phyloP scores from a whole-genome alignment of 2,329 filamentous ascomycete species.

The Thelonectria rubi region DNA sequence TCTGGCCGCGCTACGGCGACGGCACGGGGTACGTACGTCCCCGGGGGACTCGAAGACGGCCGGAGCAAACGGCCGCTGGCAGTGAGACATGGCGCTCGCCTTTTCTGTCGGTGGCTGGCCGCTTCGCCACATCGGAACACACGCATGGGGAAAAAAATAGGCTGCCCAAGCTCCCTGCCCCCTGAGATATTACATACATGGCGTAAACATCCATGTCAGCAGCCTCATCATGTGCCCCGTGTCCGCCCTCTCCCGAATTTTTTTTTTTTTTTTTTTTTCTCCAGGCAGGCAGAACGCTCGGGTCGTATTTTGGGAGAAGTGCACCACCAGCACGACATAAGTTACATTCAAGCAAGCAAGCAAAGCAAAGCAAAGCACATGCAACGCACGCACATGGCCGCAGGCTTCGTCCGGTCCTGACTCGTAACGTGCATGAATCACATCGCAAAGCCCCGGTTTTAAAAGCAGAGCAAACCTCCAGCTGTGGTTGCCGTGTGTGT shows the following conservation, averaged over 20 bases:
- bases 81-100: not conserved
- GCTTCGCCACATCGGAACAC: conserved; percentile 1
- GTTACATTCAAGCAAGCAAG: too few relatives aligned
- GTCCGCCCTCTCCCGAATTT: not conserved
- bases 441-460: conserved; percentile 27
- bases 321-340: not conserved
- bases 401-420: conserved; percentile 25
- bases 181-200: conserved; percentile 1
- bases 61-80: not conserved
- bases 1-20: not conserved
- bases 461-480: conserved; percentile 4
- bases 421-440: conserved; percentile 43
- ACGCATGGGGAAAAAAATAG: not conserved
- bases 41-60: not conserved
- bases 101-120: not conserved
- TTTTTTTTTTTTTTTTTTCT: not conserved
- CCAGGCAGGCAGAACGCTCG: not conserved
- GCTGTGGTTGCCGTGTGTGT: conserved; percentile 1
- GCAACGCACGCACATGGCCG: not conserved
- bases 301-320: conserved; percentile 1
- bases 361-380: too few relatives aligned
- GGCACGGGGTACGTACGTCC: not conserved
- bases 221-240: conserved; percentile 17
- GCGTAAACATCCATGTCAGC: conserved; percentile 26
- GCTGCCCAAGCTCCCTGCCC: not conserved